Percentiles rank a stretch among this genome's conserved stretches.
Evolutionary conservation across 108 stramenopile genomes (phyloP).

Genomic region (Stephanodiscus triporus): DNA sequence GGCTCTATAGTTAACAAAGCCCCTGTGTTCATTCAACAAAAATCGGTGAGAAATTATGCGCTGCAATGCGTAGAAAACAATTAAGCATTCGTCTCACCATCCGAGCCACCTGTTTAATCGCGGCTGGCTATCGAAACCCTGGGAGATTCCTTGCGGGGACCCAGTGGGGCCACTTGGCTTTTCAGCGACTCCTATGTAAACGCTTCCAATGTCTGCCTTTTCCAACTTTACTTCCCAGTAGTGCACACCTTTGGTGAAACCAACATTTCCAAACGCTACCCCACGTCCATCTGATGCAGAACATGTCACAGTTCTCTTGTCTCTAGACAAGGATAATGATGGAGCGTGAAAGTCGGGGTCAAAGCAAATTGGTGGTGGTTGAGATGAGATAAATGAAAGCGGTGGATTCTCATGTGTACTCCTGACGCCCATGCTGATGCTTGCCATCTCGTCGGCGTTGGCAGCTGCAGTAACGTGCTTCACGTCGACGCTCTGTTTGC

Average conservation of each 20-base stretch:
- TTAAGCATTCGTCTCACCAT: conserved; percentile 47
- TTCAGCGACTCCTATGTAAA: conserved; percentile 94
- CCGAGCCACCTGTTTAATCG: conserved; percentile 83
- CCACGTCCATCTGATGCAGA: conserved; percentile 75
- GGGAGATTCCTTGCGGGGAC: conserved; percentile 52
- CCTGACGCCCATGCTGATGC: too few species aligned
- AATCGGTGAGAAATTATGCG: background rate
- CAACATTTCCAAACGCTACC: conserved; percentile 72
- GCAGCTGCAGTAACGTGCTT: background rate
- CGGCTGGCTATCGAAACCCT: conserved; percentile 56
- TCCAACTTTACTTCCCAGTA: conserved; percentile 97
- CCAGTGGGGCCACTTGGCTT: conserved; percentile 70
- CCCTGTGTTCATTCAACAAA: conserved; percentile 29
- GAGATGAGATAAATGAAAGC: conserved; percentile 25
- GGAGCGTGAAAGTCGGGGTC: conserved; percentile 75
- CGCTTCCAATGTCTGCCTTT: conserved; percentile 88
- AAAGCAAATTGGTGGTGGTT: conserved; percentile 69
- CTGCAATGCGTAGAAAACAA: background rate
- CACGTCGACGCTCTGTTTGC: conserved; percentile 15
- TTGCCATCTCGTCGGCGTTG: too few species aligned
- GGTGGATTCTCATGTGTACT: background rate
- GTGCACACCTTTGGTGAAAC: conserved; percentile 92
- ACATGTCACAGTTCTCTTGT: conserved; percentile 75
- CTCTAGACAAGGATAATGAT: conserved; percentile 68
- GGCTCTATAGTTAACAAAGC: conserved; percentile 94